These are phyloP conservation scores for Talaromyces marneffei DNA, from an alignment of 2,329 filamentous ascomycete species.

Conservation along the genomic window DNA sequence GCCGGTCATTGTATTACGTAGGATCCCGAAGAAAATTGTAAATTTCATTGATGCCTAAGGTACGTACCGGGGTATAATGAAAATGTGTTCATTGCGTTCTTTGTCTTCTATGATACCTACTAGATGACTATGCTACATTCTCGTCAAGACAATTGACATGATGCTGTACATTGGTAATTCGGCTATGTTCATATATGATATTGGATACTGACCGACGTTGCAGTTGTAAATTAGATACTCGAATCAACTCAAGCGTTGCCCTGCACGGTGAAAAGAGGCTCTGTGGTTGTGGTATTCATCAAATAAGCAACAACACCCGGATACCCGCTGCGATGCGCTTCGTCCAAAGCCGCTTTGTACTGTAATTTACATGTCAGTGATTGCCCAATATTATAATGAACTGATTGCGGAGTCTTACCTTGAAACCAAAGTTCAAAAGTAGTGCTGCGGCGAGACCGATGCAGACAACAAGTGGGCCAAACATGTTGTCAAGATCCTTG, in stretches of 20 bases:
- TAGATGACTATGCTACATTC: background rate
- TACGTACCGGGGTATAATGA: background rate
- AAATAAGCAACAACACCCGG: background rate
- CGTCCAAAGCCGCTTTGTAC: constrained; percentile 2
- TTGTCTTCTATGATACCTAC: background rate
- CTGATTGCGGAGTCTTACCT: constrained; percentile 36
- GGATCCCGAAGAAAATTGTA: background rate
- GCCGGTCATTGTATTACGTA: too few species aligned
- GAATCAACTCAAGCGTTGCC: background rate
- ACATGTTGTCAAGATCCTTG: constrained; percentile 84
- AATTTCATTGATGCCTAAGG: background rate
- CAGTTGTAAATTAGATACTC: background rate
- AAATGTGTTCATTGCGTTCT: background rate
- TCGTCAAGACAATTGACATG: background rate
- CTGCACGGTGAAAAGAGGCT: background rate
- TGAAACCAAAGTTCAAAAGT: constrained; percentile 81
- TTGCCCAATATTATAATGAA: too few species aligned
- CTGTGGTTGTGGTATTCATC: background rate
- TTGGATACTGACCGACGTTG: background rate
- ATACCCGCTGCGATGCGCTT: background rate
- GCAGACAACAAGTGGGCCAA: constrained; percentile 79
- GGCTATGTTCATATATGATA: background rate
- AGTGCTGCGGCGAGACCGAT: constrained; percentile 71
- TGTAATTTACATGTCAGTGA: background rate
- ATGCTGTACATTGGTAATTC: background rate